Evolutionary conservation across 306 rosid species (phyloP), one percentile per base, ranked within the genome.

Genomic region (Hippophae tibetana): DNA sequence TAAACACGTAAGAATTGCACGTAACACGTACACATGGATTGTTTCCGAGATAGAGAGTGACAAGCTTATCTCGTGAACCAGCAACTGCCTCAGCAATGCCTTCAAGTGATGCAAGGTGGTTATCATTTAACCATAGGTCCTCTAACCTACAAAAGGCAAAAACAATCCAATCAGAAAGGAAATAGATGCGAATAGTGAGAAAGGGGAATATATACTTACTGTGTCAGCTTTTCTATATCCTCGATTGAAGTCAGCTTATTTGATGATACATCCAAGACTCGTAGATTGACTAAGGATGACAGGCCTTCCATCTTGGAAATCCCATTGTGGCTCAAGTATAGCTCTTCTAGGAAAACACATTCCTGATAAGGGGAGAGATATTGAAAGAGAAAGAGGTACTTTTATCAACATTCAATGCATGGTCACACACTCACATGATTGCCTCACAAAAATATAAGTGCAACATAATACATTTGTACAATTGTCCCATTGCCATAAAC

Each of bases 71-170:
- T 80, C 61, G 80, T 47, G 97, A 93, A 67, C 97, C 95, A 64
- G 71, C 72, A 62, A 84, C 94, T 59, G 80, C 94, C 82, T 84
- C 80, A 40, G 78, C 77, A 62, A 88, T 42, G 54, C 81, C 78
- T 57, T 88, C 85, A 8, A 86, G 76, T 58, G 86, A 75, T 71
- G 76, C 94, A 72, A 93, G 78, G 60, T 71, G 86, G 78, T 88
- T 93, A 81, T 93, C 95, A 52, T 93, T 93, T 67, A 93, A 88
- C 97, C 97, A 92, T 31, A 93, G 72, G 78, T 93, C 99, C 79
- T 93, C 97, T 64, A 93, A 77, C 72, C 99, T 88, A 77, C 45
- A 72, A 63, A 43, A 57, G 54, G 54, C 52, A 14, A 42, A 42
- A 18, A 26, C n/a, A 43, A 10, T 31, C 74, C 11, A 5, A 62